Conservation (phyloP, 306 rosid genomes). For the Quercus engelmannii region DNA sequence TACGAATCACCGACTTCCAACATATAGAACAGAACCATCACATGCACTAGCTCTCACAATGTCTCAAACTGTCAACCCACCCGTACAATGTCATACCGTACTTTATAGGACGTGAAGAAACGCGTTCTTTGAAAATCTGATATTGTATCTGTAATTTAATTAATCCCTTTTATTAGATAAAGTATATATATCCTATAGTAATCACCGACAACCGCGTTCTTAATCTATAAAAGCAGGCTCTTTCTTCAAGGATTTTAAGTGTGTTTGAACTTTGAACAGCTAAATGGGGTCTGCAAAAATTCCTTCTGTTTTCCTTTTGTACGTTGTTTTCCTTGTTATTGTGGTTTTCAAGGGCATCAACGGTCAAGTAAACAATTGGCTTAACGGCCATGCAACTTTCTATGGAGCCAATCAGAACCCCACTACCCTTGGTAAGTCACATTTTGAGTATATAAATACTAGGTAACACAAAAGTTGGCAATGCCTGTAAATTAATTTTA, state of each 20-base stretch:
- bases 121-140: constrained; percentile 12
- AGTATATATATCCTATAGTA: constrained; percentile 12
- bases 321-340: constrained; percentile 22
- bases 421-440: constrained; percentile 50
- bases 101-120: constrained; percentile 15
- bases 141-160: neutral
- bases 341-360: constrained; percentile 18
- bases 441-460: neutral
- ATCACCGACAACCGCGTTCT: constrained; percentile 65
- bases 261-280: constrained; percentile 21
- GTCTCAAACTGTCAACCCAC: neutral
- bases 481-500: too few relatives aligned
- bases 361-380: constrained; percentile 52
- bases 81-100: too few relatives aligned
- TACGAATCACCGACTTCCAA: constrained; percentile 22
- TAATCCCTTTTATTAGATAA: neutral
- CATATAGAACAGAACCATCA: constrained; percentile 8
- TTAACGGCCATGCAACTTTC: constrained; percentile 81
- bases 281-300: constrained; percentile 29
- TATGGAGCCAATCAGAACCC: constrained; percentile 75
- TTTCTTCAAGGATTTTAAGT: neutral
- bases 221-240: constrained; percentile 35
- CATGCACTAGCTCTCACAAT: constrained; percentile 23
- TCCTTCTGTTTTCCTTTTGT: constrained; percentile 23
- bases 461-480: too few relatives aligned